Conservation (phyloP, 352 stramenopile genomes). For the Phytophthora sojae region DNA sequence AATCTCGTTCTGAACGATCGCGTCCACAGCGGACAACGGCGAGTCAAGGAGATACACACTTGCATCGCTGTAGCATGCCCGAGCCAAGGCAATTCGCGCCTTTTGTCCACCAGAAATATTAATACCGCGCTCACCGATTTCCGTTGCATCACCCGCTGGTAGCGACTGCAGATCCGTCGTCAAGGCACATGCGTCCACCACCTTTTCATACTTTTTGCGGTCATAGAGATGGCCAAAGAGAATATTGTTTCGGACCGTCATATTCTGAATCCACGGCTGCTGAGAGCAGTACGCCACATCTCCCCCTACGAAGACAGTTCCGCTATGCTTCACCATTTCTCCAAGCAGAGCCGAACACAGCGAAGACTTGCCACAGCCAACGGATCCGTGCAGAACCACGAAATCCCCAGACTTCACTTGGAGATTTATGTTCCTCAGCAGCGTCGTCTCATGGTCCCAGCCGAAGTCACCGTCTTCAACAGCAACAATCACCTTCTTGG, state of each 20-base stretch:
- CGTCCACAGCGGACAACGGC: slow-evolving; percentile 52
- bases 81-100: slow-evolving; percentile 62
- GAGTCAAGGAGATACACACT: slow-evolving; percentile 58
- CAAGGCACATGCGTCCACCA: slow-evolving; percentile 72
- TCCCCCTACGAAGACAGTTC: slow-evolving; percentile 52
- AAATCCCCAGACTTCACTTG: slow-evolving; percentile 81
- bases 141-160: slow-evolving; percentile 73
- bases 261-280: slow-evolving; percentile 92
- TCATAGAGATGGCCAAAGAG: slow-evolving; percentile 88
- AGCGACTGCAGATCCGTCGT: slow-evolving; percentile 73
- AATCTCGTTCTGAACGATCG: slow-evolving; percentile 78
- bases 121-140: slow-evolving; percentile 71
- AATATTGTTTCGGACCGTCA: slow-evolving; percentile 87
- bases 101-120: slow-evolving; percentile 77
- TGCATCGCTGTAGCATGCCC: slow-evolving; percentile 65
- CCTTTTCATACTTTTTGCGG: slow-evolving; percentile 60
- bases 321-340: slow-evolving; percentile 86
- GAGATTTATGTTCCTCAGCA: slow-evolving; percentile 74
- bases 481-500: slow-evolving; percentile 38
- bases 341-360: slow-evolving; percentile 64
- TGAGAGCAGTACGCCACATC: slow-evolving; percentile 87
- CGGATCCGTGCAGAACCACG: slow-evolving; percentile 89
- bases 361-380: slow-evolving; percentile 92
- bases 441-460: slow-evolving; percentile 35
- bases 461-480: slow-evolving; percentile 46